phyloP scores from a whole-genome alignment of 352 stramenopile genomes.

The Pythium dissotocum region DNA sequence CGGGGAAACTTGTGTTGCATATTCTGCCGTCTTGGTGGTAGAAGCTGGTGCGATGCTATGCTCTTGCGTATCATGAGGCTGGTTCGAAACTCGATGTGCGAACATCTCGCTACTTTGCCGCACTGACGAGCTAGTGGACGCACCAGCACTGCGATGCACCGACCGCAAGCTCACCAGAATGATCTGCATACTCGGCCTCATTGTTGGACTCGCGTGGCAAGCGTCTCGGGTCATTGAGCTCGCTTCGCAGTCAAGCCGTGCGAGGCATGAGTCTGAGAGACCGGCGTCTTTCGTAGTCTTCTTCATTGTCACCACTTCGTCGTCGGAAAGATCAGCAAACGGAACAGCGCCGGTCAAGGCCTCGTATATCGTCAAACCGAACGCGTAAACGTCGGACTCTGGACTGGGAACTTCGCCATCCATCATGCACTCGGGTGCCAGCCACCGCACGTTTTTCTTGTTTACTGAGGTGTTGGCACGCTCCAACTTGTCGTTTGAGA shows the following conservation, averaged over 20 bases:
- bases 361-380: constrained; percentile 12
- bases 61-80: too few relatives aligned
- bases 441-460: neutral
- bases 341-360: constrained; percentile 6
- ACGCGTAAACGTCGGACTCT: constrained; percentile 12
- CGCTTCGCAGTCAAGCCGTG: neutral
- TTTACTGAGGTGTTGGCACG: neutral
- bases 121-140: too few relatives aligned
- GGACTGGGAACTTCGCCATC: neutral
- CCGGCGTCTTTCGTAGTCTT: constrained; percentile 2
- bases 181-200: constrained; percentile 10
- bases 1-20: too few relatives aligned
- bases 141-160: too few relatives aligned
- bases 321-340: constrained; percentile 2
- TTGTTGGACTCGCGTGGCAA: constrained; percentile 3
- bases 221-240: constrained; percentile 12
- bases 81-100: too few relatives aligned
- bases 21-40: too few relatives aligned
- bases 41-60: too few relatives aligned
- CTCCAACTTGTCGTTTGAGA: neutral
- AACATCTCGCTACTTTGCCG: too few relatives aligned
- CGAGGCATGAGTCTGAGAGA: neutral
- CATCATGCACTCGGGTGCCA: constrained; percentile 9
- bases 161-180: neutral
- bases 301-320: neutral